phyloP scores from a whole-genome alignment of 1,284 basidiomycete species.

The Ganoderma sp. region DNA sequence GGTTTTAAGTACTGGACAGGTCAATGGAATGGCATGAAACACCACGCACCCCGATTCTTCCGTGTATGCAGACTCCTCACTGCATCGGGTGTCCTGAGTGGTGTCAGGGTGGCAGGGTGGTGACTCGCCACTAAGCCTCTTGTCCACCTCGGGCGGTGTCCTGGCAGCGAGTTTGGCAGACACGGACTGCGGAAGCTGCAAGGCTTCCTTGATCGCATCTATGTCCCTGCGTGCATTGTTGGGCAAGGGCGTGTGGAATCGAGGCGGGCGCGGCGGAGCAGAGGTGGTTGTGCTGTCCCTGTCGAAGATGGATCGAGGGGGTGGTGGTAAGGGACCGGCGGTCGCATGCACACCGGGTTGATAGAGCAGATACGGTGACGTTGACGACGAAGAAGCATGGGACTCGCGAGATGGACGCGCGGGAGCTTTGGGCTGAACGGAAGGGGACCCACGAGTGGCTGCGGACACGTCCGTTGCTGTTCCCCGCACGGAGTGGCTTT shows the following conservation, averaged over 20 bases:
- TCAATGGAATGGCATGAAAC: background rate
- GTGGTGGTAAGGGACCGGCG: conserved; percentile 73
- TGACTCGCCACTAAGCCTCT: conserved; percentile 14
- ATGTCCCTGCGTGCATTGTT: conserved; percentile 48
- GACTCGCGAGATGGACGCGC: conserved; percentile 18
- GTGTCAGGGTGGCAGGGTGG: conserved; percentile 16
- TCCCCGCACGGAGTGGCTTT: conserved; percentile 17
- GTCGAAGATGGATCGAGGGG: conserved; percentile 60
- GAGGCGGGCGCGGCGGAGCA: conserved; percentile 70
- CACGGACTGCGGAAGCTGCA: conserved; percentile 63
- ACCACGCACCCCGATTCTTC: conserved; percentile 27
- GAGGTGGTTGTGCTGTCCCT: conserved; percentile 44
- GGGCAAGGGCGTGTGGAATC: conserved; percentile 58
- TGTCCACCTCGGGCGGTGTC: conserved; percentile 26
- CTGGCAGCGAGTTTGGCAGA: conserved; percentile 50
- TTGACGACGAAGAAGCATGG: conserved; percentile 19
- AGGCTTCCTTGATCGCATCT: conserved; percentile 59
- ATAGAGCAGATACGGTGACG: conserved; percentile 57
- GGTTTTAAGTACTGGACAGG: background rate
- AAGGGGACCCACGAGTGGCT: conserved; percentile 7
- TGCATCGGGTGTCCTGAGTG: conserved; percentile 13
- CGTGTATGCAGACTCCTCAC: conserved; percentile 20
- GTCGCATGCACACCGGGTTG: conserved; percentile 72
- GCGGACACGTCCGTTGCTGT: conserved; percentile 10
- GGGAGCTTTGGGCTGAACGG: conserved; percentile 20